Evolutionary conservation across 1,139 yeast species (phyloP).

Genomic region (Spencermartinsiella ligniputridi): DNA sequence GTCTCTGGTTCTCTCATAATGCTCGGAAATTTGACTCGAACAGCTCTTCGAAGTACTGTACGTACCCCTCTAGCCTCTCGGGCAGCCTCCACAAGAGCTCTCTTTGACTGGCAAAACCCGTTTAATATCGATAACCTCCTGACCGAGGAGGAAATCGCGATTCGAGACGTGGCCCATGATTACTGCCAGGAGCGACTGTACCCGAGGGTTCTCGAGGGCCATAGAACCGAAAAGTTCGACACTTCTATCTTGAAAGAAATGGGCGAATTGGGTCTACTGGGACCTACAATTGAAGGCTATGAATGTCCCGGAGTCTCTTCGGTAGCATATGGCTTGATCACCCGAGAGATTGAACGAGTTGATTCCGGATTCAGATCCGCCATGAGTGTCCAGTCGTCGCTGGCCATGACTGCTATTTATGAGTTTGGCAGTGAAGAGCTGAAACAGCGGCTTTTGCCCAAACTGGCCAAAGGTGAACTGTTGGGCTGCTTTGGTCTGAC

Average conservation of each 20-base stretch:
- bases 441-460: conserved; percentile 40
- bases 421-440: conserved; percentile 40
- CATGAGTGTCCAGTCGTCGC: conserved; percentile 43
- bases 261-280: conserved; percentile 42
- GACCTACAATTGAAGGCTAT: conserved; percentile 41
- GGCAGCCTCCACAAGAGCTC: conserved; percentile 12
- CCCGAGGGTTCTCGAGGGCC: conserved; percentile 40
- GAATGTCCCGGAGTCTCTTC: conserved; percentile 43
- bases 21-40: neutral
- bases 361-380: conserved; percentile 45
- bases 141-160: conserved; percentile 41
- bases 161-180: conserved; percentile 37
- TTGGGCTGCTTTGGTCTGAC: conserved; percentile 44
- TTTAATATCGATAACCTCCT: conserved; percentile 34
- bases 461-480: conserved; percentile 40
- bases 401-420: conserved; percentile 42
- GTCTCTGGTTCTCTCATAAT: too few species aligned
- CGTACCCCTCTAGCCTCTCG: neutral
- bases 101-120: conserved; percentile 39
- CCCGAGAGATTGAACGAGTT: conserved; percentile 43
- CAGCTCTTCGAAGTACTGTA: neutral
- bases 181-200: conserved; percentile 38
- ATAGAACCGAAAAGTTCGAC: conserved; percentile 39
- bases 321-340: conserved; percentile 41
- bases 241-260: conserved; percentile 36